phyloP scores from a whole-genome alignment of 1,139 yeast species.

The Sugiyamaella neomexicana region DNA sequence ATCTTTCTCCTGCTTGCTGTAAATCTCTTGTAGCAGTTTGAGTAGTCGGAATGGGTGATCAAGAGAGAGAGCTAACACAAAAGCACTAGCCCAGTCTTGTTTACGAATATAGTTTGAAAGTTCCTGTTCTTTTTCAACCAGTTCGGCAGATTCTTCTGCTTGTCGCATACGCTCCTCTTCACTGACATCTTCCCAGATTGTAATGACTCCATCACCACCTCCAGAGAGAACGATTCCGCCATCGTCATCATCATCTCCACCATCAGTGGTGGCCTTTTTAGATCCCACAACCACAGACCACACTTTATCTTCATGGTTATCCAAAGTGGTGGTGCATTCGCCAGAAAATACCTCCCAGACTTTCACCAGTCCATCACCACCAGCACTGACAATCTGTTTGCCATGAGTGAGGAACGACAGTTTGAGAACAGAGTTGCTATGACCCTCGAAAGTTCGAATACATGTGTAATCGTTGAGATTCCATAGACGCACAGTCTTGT shows the following conservation, averaged over 20 bases:
- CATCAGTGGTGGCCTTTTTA: conserved; percentile 9
- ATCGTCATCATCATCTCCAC: conserved; percentile 54
- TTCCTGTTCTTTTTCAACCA: conserved; percentile 85
- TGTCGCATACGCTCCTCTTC: conserved; percentile 59
- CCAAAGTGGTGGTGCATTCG: conserved; percentile 79
- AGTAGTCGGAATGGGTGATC: conserved; percentile 62
- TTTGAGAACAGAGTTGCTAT: conserved; percentile 87
- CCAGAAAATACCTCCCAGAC: conserved; percentile 78
- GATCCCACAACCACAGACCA: conserved; percentile 75
- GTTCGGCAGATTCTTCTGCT: conserved; percentile 47
- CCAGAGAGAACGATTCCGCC: conserved; percentile 62
- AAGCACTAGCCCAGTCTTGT: conserved; percentile 86
- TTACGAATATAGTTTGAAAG: conserved; percentile 67
- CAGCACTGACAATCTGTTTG: conserved; percentile 74
- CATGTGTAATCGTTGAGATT: conserved; percentile 74
- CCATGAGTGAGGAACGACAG: conserved; percentile 66
- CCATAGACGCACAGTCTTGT: conserved; percentile 89
- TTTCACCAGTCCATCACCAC: conserved; percentile 93
- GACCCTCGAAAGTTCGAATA: conserved; percentile 86
- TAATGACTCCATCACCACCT: conserved; percentile 92
- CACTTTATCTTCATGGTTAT: conserved; percentile 89
- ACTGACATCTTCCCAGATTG: conserved; percentile 86
- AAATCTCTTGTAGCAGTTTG: conserved; percentile 33
- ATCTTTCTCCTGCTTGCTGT: conserved; percentile 45
- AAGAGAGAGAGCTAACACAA: conserved; percentile 79